Base-by-base conservation (phyloP, 306 rosid species). In the Begonia fuchsioides region DNA sequence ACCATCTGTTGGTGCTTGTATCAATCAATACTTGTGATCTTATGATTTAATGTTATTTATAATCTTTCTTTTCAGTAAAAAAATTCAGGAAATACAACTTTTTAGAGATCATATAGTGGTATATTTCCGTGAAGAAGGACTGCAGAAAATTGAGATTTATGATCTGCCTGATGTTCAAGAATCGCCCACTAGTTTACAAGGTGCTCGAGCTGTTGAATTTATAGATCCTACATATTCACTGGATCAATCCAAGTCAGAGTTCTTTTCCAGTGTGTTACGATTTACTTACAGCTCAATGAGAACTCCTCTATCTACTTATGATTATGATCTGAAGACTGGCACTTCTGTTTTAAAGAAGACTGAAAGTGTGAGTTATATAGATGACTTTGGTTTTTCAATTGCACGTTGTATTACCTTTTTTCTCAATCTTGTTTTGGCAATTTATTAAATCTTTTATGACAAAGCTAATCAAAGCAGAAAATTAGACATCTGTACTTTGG, bases 251-350 rank as follows among this genome's bases (percentile, higher is more conserved):
- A 73, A 70, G 45, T 80, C 90, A 51, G 90, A 76, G 49, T 88
- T 81, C 71, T 61, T 71, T 35, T 83, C 95, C 49, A 62, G 75
- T 59, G 62, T 88, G 68, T 72, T 88, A 57, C 77, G 90, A 57
- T 84, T 72, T 70, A 44, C 77, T 14, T 84, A 84, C 61, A 78
- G 95, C 74, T 88, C 95, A 54, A 47, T 84, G 86, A 88, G 62
- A 76, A 84, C 93, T 15, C 97, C 97, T 50, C 58, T 13, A 45
- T 76, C 97, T 47, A 78, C 72, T 17, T 88, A 88, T 59, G 95
- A 88, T 67, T 83, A 83, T 71, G 97, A 88, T 59, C 83, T 88
- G 97, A 74, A 72, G 62, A 52, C 75, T 2, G 79, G 74, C 16
- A 32, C 56, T 70, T 76, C 90, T 49, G 81, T 78, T 52, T 59